A percentile compares a stretch with the other conserved stretches of the same genome.
phyloP scores from a whole-genome alignment of 345 rosid genomes.

The Garcia nutans region DNA sequence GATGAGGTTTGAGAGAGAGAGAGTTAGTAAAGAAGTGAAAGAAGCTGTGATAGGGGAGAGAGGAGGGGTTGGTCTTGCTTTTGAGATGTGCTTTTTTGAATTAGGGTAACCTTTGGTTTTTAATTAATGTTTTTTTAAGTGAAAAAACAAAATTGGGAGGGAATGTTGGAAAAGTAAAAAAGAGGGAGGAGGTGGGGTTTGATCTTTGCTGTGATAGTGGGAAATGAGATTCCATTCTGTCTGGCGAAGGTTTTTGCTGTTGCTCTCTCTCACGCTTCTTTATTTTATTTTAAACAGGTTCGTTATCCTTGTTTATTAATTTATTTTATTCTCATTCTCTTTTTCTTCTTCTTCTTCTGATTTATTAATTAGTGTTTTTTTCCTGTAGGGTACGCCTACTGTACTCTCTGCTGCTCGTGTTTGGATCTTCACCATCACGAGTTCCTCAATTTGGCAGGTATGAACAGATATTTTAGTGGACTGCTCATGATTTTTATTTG shows the following conservation, averaged over 20 bases:
- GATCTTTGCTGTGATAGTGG: slow-evolving; percentile 22
- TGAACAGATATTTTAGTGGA: too few species aligned
- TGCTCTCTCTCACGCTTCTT: slow-evolving; percentile 7
- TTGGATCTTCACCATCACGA: too few species aligned
- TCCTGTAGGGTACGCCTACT: too few species aligned
- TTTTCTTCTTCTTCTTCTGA: neutral
- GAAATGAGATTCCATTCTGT: slow-evolving; percentile 57
- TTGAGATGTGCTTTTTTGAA: slow-evolving; percentile 2
- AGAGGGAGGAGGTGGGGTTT: slow-evolving; percentile 11
- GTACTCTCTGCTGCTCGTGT: too few species aligned
- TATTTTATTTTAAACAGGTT: slow-evolving; percentile 9
- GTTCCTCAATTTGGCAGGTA: too few species aligned
- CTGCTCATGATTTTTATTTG: too few species aligned
- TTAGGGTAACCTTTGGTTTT: neutral
- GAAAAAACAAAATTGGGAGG: neutral
- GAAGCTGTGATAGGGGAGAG: slow-evolving; percentile 32
- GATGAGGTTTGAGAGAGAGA: neutral
- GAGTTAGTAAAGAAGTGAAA: neutral
- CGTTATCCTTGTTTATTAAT: slow-evolving; percentile 13
- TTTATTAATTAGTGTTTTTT: neutral
- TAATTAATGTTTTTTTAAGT: too few species aligned
- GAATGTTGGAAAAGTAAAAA: neutral
- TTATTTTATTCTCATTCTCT: slow-evolving; percentile 3
- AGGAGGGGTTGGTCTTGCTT: neutral
- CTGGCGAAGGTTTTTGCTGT: slow-evolving; percentile 39